Percentiles rank a stretch among this genome's conserved stretches.
Evolutionary conservation across 2,329 filamentous ascomycete species (phyloP).

Genomic region (Cladosporium sp.): DNA sequence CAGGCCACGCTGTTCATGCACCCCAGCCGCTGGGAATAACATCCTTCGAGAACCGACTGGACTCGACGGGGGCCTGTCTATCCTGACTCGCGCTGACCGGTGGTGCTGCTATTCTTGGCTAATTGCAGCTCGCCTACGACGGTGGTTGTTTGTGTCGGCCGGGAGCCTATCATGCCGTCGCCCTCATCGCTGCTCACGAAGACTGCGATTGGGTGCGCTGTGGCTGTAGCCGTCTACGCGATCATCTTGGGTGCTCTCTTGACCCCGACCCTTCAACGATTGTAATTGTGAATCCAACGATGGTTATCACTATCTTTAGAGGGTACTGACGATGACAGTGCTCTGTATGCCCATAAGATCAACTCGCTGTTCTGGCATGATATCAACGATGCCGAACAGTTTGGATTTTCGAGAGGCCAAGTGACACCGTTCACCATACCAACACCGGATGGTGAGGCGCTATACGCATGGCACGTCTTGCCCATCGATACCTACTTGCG

Average conservation of each 20-base stretch:
- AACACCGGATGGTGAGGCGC: slow-evolving; percentile 66
- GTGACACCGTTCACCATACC: slow-evolving; percentile 75
- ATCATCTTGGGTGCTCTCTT: slow-evolving; percentile 34
- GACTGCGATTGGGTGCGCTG: slow-evolving; percentile 9
- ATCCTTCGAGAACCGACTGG: background rate
- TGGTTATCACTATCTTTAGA: no score
- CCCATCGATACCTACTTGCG: slow-evolving; percentile 70
- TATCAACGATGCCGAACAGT: slow-evolving; percentile 68
- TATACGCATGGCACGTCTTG: slow-evolving; percentile 89
- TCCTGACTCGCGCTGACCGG: no score
- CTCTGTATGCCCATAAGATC: slow-evolving; percentile 76
- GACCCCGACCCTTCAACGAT: slow-evolving; percentile 67
- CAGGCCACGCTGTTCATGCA: background rate
- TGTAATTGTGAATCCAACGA: slow-evolving; percentile 50
- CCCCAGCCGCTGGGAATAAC: background rate
- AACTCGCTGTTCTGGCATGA: slow-evolving; percentile 67
- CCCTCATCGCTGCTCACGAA: slow-evolving; percentile 3
- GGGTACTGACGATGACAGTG: slow-evolving; percentile 43
- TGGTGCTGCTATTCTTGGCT: background rate
- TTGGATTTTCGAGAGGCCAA: slow-evolving; percentile 84
- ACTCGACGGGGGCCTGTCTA: no score
- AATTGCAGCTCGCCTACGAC: background rate
- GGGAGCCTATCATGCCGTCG: background rate
- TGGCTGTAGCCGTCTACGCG: slow-evolving; percentile 23
- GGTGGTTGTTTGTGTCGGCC: background rate